Percentiles rank a stretch among this genome's conserved stretches.
Conservation (phyloP, 768 basidiomycete species). For the Kwoniella sp. region DNA sequence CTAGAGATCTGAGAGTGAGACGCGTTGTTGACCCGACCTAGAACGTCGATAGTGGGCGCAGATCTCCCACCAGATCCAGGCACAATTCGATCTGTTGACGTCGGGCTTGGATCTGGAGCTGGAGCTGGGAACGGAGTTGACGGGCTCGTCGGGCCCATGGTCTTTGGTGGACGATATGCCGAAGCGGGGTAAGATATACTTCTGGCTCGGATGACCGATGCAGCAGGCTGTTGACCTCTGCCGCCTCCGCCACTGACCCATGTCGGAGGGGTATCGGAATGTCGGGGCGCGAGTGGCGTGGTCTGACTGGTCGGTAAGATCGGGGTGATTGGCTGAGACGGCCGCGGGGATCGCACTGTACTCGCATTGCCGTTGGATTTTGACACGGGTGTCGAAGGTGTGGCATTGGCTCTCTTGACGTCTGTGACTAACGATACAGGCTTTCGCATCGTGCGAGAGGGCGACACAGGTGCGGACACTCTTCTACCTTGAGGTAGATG, state of each 20-base stretch:
- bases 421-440: neutral
- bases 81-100: neutral
- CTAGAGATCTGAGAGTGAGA: neutral
- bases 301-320: no score
- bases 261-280: no score
- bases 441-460: neutral
- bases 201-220: neutral
- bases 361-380: neutral
- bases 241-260: neutral
- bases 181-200: neutral
- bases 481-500: neutral
- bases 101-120: neutral
- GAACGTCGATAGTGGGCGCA: neutral
- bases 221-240: neutral
- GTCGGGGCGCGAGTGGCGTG: no score
- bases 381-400: neutral
- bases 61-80: constrained; percentile 13
- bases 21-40: neutral
- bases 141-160: no score
- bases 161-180: neutral
- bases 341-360: neutral
- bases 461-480: neutral
- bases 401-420: neutral
- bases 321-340: no score
- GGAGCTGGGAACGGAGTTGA: neutral